Evolutionary conservation across 192 early-diverging fungal species (phyloP).

Genomic region (Gonapodya prolifera): DNA sequence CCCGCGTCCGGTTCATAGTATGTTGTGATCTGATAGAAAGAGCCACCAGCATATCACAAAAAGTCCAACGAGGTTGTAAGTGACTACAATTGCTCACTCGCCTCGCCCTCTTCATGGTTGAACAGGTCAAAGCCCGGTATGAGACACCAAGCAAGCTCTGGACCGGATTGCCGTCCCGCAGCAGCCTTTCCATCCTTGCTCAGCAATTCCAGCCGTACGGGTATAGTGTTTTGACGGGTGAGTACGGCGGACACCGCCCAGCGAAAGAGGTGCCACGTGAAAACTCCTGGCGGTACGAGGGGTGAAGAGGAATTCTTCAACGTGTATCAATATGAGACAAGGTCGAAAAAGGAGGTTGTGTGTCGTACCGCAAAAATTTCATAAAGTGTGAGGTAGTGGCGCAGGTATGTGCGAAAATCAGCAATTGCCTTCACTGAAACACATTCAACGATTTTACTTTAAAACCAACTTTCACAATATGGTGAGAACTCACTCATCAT

Average conservation of each 20-base stretch:
- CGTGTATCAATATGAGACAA: too few species aligned
- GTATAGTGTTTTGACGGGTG: background rate
- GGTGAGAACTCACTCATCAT: background rate
- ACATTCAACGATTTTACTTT: background rate
- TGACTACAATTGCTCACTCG: too few species aligned
- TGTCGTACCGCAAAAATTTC: background rate
- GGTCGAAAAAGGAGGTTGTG: too few species aligned
- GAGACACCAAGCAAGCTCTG: background rate
- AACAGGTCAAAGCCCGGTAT: slow-evolving; percentile 4
- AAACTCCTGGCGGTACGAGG: background rate
- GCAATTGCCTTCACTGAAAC: background rate
- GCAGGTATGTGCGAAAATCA: background rate
- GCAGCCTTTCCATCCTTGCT: background rate
- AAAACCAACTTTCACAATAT: background rate
- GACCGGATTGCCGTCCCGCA: background rate
- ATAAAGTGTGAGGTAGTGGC: background rate
- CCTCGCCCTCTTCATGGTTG: slow-evolving; percentile 1
- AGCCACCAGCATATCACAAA: too few species aligned
- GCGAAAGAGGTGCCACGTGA: background rate
- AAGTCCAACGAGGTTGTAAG: too few species aligned
- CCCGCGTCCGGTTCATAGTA: background rate
- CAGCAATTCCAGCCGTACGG: background rate
- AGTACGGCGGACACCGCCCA: background rate
- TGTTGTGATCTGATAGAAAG: background rate
- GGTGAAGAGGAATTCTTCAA: background rate